Conservation (phyloP, 2,329 filamentous ascomycete genomes). For the Didymella pomorum region DNA sequence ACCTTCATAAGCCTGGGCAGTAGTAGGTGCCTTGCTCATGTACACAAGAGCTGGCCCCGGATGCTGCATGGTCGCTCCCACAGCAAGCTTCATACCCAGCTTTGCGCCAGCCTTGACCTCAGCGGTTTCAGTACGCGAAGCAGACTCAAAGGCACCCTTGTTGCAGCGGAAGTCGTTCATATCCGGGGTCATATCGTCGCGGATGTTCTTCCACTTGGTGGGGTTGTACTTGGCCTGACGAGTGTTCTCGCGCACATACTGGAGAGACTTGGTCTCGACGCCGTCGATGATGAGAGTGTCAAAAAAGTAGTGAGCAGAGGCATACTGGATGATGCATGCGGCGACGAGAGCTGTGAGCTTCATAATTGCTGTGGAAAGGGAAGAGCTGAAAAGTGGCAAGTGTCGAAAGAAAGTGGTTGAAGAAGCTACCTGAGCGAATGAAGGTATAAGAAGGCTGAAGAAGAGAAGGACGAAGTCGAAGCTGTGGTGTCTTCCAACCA, state of each 20-base stretch:
- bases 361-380: slow-evolving; percentile 22
- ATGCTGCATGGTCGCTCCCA: not conserved
- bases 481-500: not conserved
- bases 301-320: slow-evolving; percentile 40
- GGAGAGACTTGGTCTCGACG: slow-evolving; percentile 24
- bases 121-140: not conserved
- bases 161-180: slow-evolving; percentile 31
- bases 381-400: not conserved
- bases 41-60: not conserved
- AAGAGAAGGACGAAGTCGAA: slow-evolving; percentile 5
- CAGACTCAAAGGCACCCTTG: not conserved
- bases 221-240: slow-evolving; percentile 35
- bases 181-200: slow-evolving; percentile 32
- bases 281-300: slow-evolving; percentile 31
- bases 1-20: not conserved
- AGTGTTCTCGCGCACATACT: slow-evolving; percentile 39
- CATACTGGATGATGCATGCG: slow-evolving; percentile 24
- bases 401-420: not conserved
- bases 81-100: not conserved
- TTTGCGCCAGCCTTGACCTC: not conserved
- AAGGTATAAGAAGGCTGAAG: not conserved
- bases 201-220: slow-evolving; percentile 34
- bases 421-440: not conserved
- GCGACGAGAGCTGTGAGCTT: slow-evolving; percentile 32
- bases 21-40: not conserved